Conservation (phyloP, 208 protist species). For the Trypanosoma boissoni region DNA sequence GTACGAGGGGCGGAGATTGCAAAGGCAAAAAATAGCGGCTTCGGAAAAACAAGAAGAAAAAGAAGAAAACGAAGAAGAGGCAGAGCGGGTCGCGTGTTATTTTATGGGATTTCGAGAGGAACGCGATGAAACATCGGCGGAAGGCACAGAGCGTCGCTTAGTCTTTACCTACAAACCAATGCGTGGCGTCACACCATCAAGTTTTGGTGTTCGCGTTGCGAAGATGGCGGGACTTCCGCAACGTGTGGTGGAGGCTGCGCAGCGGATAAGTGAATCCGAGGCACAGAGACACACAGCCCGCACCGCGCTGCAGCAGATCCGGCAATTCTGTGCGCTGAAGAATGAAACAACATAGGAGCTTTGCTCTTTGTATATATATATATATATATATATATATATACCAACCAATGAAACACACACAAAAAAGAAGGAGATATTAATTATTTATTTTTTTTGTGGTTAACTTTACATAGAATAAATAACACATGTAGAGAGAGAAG, state of each 20-base stretch:
- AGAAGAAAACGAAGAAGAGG: too few species aligned
- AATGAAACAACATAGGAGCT: not conserved
- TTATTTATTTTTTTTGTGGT: too few species aligned
- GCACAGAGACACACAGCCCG: constrained; percentile 43
- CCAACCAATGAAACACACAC: too few species aligned
- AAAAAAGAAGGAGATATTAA: too few species aligned
- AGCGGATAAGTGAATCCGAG: constrained; percentile 39
- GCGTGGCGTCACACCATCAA: constrained; percentile 79
- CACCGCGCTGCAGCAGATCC: constrained; percentile 26
- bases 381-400: constrained; percentile 2
- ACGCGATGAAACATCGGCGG: constrained; percentile 82
- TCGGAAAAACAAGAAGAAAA: too few species aligned
- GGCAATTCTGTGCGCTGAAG: constrained; percentile 15
- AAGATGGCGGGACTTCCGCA: constrained; percentile 73
- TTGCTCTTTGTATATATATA: not conserved
- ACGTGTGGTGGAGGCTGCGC: constrained; percentile 58
- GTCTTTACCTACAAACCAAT: constrained; percentile 86
- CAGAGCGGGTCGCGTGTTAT: constrained; percentile 54
- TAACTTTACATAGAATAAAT: too few species aligned
- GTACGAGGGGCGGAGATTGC: constrained; percentile 33
- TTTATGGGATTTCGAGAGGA: constrained; percentile 87
- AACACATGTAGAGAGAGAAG: too few species aligned
- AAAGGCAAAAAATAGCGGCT: too few species aligned
- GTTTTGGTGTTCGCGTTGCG: constrained; percentile 91
- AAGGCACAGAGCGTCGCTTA: constrained; percentile 24